Conservation (phyloP, 352 stramenopile species). For the Phytophthora pistaciae region DNA sequence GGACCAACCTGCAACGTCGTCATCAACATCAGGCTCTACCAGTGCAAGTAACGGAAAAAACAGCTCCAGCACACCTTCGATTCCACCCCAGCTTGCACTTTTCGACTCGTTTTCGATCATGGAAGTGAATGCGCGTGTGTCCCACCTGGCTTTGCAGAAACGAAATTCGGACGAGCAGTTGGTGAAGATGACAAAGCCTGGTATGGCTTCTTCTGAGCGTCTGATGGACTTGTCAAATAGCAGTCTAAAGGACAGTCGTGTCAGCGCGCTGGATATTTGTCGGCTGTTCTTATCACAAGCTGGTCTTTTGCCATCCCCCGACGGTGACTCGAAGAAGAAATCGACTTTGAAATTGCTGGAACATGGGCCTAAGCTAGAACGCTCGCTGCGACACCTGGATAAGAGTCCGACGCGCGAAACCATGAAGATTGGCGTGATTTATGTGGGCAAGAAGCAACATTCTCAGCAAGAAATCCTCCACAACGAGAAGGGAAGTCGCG, state of each 20-base stretch:
- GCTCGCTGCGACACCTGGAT: conserved; percentile 85
- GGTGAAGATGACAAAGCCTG: conserved; percentile 53
- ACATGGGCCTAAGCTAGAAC: conserved; percentile 78
- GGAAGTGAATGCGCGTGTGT: conserved; percentile 87
- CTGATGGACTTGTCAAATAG: conserved; percentile 41
- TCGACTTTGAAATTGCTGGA: conserved; percentile 74
- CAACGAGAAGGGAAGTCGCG: conserved; percentile 72
- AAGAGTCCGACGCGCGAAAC: conserved; percentile 90
- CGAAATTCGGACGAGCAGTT: conserved; percentile 52
- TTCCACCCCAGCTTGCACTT: conserved; percentile 79
- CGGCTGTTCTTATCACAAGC: conserved; percentile 84
- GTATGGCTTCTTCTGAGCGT: conserved; percentile 35
- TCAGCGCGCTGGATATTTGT: conserved; percentile 81
- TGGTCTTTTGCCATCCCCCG: conserved; percentile 67
- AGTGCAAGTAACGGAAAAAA: conserved; percentile 38
- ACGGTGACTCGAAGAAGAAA: conserved; percentile 66
- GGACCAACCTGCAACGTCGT: conserved; percentile 49
- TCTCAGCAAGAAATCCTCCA: conserved; percentile 84
- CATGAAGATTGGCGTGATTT: conserved; percentile 92
- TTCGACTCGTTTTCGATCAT: conserved; percentile 91
- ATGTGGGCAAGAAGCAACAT: conserved; percentile 79
- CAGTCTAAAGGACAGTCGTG: conserved; percentile 51
- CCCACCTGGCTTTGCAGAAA: conserved; percentile 58
- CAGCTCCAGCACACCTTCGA: conserved; percentile 34
- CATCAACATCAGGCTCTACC: conserved; percentile 22